Conservation (phyloP, 306 rosid species). For the Erythrophleum fordii region DNA sequence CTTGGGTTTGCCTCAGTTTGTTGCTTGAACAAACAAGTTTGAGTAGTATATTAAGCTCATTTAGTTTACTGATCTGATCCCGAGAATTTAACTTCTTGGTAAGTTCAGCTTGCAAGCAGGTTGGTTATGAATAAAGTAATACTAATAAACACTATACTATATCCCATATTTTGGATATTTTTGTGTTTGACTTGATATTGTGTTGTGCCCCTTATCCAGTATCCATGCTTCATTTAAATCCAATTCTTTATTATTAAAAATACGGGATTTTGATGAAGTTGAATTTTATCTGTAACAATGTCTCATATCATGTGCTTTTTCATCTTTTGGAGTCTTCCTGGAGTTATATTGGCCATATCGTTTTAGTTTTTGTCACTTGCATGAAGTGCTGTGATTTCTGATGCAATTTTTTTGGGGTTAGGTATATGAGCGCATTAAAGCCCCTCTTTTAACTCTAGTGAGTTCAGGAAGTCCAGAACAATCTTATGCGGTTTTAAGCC, state of each 20-base stretch:
- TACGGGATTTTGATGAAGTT: neutral
- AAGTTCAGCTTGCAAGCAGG: neutral
- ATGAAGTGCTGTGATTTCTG: constrained; percentile 31
- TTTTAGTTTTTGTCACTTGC: constrained; percentile 29
- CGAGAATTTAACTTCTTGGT: neutral
- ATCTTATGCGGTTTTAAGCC: constrained; percentile 96
- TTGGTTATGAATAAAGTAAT: neutral
- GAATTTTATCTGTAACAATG: neutral
- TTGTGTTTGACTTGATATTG: neutral
- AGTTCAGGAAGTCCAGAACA: constrained; percentile 99
- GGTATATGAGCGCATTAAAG: constrained; percentile 99
- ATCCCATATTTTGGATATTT: constrained; percentile 17
- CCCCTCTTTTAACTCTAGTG: constrained; percentile 95
- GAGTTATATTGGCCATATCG: constrained; percentile 25
- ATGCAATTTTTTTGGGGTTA: constrained; percentile 41
- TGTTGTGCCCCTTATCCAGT: constrained; percentile 8
- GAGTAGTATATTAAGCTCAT: neutral
- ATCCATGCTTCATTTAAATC: neutral
- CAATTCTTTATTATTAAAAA: neutral
- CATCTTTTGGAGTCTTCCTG: constrained; percentile 29
- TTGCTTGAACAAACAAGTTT: neutral
- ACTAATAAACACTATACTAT: neutral
- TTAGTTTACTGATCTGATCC: neutral
- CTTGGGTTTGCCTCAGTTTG: constrained; percentile 22
- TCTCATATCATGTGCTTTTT: neutral